Percentiles rank a stretch among this genome's conserved stretches.
Evolutionary conservation across 495 filamentous ascomycete species (phyloP).

Genomic region (Penicillium mononematosum): DNA sequence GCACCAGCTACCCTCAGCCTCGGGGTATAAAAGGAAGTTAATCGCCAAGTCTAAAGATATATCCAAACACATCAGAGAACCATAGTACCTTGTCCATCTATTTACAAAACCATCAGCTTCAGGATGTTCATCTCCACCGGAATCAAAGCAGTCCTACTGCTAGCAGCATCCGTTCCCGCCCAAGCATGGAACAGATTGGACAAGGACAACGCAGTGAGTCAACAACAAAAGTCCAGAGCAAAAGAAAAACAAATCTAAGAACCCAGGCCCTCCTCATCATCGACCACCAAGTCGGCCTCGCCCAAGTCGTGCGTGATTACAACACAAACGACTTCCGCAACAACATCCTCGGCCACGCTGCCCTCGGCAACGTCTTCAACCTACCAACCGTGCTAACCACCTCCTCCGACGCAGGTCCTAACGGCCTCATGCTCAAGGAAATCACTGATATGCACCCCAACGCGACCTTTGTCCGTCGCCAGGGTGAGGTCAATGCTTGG

Average conservation of each 20-base stretch:
- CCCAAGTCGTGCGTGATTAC: slow-evolving; percentile 63
- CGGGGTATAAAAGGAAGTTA: slow-evolving; percentile 3
- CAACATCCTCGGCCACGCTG: slow-evolving; percentile 67
- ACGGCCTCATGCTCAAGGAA: slow-evolving; percentile 69
- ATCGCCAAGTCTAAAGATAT: neutral
- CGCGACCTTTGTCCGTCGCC: slow-evolving; percentile 62
- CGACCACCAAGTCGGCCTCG: slow-evolving; percentile 72
- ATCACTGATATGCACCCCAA: slow-evolving; percentile 67
- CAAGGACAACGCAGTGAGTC: slow-evolving; percentile 55
- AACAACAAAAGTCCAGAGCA: neutral
- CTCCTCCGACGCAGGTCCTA: slow-evolving; percentile 60
- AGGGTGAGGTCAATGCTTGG: slow-evolving; percentile 80
- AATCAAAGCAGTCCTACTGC: slow-evolving; percentile 19
- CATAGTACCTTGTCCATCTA: neutral
- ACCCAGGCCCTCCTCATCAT: slow-evolving; percentile 58
- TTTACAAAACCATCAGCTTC: neutral
- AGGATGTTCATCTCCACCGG: slow-evolving; percentile 20
- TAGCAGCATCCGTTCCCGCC: slow-evolving; percentile 21
- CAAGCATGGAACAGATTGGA: slow-evolving; percentile 47
- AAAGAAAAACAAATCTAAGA: neutral
- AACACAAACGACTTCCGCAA: slow-evolving; percentile 60
- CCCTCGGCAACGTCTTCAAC: slow-evolving; percentile 63
- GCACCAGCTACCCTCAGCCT: neutral
- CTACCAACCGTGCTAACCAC: slow-evolving; percentile 70
- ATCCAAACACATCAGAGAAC: slow-evolving; percentile 1